Base-by-base conservation (phyloP, 345 rosid species). In the Chamaenerion angustifolium region DNA sequence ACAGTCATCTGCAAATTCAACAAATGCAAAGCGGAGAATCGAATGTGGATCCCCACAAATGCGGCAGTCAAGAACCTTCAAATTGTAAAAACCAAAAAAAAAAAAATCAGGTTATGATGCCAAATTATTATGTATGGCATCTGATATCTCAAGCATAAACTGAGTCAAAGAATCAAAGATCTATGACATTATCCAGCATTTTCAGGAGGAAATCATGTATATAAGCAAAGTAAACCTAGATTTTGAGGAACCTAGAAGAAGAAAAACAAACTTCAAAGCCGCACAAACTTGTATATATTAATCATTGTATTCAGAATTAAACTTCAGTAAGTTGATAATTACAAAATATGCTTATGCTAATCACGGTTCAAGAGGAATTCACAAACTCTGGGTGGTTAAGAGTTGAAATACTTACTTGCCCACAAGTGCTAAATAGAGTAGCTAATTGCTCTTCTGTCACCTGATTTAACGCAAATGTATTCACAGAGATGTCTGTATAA, bases 41-140 rank as follows among this genome's bases (percentile, higher is more conserved):
- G 97, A 88, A 74, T 78, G 88, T 42, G 95, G 92, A 78, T 88
- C 95, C 15, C 92, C 95, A 67, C 95, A 88, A 40, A 88, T 79
- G 51, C 97, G 84, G 66, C 97, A 88, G 61, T 88, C 97, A 73
- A 84, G 82, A 64, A 88, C 95, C 97, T 88, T 73, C 63, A 74
- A 49, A 48, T 42, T 61, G 47, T 42, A 64, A 61, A 25, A 59
- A 52, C 40, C 21, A 18, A 13, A 3, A 43, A 42, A 48, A 49
- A 42, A 47, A 14, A 40, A 56, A 45, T 56, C 40, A 1, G 21
- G 19, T 27, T 2, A 25, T 9, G 17, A 27, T 17, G 14, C 37
- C n/a, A 45, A 49, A 48, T 42, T 19, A 54, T 10, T n/a, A n/a
- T n/a, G n/a, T n/a, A n/a, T 54, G 31, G 12, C n/a, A 12, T 6